Conservation (phyloP, 2,329 filamentous ascomycete species). For the Xylariales sp. region DNA sequence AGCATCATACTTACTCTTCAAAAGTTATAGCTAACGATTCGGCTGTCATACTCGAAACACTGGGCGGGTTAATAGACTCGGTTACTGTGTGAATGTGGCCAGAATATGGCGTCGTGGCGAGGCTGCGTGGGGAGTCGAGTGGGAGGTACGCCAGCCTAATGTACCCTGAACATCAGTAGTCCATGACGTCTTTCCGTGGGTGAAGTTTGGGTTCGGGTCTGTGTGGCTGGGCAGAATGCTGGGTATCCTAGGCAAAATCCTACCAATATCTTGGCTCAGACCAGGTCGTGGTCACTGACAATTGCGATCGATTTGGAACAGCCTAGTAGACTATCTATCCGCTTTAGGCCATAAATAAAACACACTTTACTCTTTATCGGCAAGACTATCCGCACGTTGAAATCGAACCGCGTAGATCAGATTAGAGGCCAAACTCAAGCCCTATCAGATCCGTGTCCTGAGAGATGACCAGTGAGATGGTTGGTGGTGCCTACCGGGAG, state of each 20-base stretch:
- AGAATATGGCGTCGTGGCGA: not conserved
- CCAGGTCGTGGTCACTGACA: not conserved
- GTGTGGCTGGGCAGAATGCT: too few species aligned
- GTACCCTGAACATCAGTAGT: not conserved
- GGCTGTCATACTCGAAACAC: too few species aligned
- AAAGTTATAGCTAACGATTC: too few species aligned
- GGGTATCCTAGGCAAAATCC: too few species aligned
- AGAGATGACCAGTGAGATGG: not conserved
- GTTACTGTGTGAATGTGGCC: not conserved
- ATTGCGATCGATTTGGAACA: constrained; percentile 20
- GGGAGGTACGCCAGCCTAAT: too few species aligned
- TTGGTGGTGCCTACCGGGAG: not conserved
- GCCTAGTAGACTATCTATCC: constrained; percentile 1
- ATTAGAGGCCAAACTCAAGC: not conserved
- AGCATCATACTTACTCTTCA: too few species aligned
- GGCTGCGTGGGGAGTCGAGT: not conserved
- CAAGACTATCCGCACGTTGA: constrained; percentile 7
- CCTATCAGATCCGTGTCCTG: constrained; percentile 13
- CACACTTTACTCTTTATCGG: constrained; percentile 13
- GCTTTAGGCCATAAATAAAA: constrained; percentile 8
- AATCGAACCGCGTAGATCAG: not conserved
- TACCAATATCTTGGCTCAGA: too few species aligned
- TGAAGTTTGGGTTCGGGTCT: too few species aligned
- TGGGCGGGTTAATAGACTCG: too few species aligned
- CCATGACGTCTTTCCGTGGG: too few species aligned